A percentile compares a stretch with the other conserved stretches of the same genome.
Evolutionary conservation across 805 yeast genomes (phyloP).

Genomic region (Zygoascus flipseniorum): DNA sequence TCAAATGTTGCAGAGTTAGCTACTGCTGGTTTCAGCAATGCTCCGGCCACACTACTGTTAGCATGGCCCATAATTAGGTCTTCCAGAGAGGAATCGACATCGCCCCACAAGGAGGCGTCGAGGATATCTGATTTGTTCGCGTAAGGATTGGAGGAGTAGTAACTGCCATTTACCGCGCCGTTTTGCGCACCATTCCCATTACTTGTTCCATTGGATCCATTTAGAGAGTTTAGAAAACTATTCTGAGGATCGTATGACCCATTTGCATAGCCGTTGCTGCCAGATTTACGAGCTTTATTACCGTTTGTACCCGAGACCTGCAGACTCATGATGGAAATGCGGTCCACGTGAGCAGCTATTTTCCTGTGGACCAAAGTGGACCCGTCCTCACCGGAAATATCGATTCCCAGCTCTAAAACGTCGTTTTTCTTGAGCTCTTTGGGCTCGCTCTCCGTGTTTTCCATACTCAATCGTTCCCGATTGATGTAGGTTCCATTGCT

Average conservation of each 20-base stretch:
- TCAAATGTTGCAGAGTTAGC: constrained; percentile 25
- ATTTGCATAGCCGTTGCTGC: neutral
- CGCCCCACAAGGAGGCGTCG: constrained; percentile 29
- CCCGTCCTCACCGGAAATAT: constrained; percentile 43
- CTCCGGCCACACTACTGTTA: constrained; percentile 27
- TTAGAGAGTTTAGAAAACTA: neutral
- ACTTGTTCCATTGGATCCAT: neutral
- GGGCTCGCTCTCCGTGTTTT: constrained; percentile 41
- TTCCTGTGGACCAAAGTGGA: constrained; percentile 67
- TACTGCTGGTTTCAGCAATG: constrained; percentile 26
- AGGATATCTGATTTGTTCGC: constrained; percentile 15
- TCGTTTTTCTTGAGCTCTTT: constrained; percentile 71
- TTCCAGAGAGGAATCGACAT: constrained; percentile 25
- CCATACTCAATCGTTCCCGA: constrained; percentile 55
- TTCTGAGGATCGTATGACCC: neutral
- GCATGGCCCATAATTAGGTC: constrained; percentile 29
- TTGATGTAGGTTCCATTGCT: constrained; percentile 94
- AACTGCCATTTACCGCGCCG: neutral
- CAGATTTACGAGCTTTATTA: neutral
- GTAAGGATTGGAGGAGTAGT: neutral
- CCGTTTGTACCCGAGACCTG: constrained; percentile 12
- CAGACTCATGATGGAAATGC: constrained; percentile 50
- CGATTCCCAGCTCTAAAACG: constrained; percentile 87
- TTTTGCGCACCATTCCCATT: neutral
- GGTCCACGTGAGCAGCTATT: constrained; percentile 76